Evolutionary conservation across 441 rosid species (phyloP), one percentile per base, ranked within the genome.

Genomic region (Arabidopsis hybrid): DNA sequence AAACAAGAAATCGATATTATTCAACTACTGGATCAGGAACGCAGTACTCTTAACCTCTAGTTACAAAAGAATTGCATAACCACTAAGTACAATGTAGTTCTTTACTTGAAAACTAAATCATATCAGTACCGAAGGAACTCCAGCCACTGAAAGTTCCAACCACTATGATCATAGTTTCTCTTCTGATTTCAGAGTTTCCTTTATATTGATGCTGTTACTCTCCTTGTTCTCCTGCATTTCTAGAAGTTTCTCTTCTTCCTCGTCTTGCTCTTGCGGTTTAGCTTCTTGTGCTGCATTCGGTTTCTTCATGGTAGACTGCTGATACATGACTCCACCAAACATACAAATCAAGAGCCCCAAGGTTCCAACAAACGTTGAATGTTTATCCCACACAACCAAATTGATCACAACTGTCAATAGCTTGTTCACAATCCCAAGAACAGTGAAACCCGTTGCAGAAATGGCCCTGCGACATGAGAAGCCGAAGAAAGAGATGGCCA

Each of bases 381-480:
- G 99, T 61, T 92, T 92, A 83, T 95, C 99, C 99, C 99, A 95
- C 9, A 95, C 81, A n/a, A 88, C 70, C 67, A 89, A 77, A 81
- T 92, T 95, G 63, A 95, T 91, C 79, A 91, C 88, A 51, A 95
- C 98, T 0, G 99, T 95, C 84, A 95, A 61, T 6, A 92, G 75
- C 88, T 95, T 95, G 78, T 92, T 95, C 73, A 95, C 98, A 10
- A 95, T 92, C 1, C 98, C 99, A 49, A 95, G 97, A 78, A 95
- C 98, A 11, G 99, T 95, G 66, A 86, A 95, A 2, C 99, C 99
- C 8, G 98, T 95, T 2, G 99, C 99, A 34, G 99, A 95, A 67
- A 95, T 95, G 2, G 93, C 97, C 51, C 88, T 80, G n/a, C 98
- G 88, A 74, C 99, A 92, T 16, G 99, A 95, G 82, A 95, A 95